phyloP scores from a whole-genome alignment of 176 grass and related monocot species.

The Aegilops sharonensis region DNA sequence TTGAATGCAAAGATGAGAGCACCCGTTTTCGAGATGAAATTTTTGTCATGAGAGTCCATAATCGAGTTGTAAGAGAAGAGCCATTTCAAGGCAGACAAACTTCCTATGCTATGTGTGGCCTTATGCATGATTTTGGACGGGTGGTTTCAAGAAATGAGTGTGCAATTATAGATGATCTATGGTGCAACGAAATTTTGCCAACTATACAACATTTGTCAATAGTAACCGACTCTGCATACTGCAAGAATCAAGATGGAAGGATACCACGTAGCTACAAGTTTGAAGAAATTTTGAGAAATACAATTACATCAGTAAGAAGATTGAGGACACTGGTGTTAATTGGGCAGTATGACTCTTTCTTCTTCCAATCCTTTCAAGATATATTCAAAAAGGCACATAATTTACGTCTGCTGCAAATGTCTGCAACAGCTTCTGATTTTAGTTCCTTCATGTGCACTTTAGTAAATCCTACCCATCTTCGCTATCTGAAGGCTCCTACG shows the following conservation, averaged over 20 bases:
- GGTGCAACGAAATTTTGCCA: neutral
- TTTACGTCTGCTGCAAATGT: constrained; percentile 29
- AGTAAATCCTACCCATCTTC: constrained; percentile 27
- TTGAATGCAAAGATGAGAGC: neutral
- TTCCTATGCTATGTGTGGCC: constrained; percentile 28
- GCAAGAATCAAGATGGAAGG: neutral
- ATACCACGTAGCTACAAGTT: neutral
- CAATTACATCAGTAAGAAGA: constrained; percentile 7
- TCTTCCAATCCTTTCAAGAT: neutral
- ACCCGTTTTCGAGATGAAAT: neutral
- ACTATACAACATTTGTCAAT: constrained; percentile 40
- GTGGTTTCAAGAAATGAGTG: constrained; percentile 22
- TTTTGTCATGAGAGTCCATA: neutral
- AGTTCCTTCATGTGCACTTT: neutral
- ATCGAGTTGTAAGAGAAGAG: neutral
- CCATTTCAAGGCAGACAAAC: neutral
- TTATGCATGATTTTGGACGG: constrained; percentile 50
- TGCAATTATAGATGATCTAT: neutral
- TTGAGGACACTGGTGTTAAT: constrained; percentile 48
- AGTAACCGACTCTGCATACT: constrained; percentile 22
- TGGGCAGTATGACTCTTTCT: constrained; percentile 3
- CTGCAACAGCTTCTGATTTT: constrained; percentile 18
- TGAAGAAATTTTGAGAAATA: constrained; percentile 4
- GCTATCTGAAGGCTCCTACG: constrained; percentile 5
- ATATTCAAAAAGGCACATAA: constrained; percentile 5